Base-by-base conservation (phyloP, 495 filamentous ascomycete species). In the Penicillium argentinense region DNA sequence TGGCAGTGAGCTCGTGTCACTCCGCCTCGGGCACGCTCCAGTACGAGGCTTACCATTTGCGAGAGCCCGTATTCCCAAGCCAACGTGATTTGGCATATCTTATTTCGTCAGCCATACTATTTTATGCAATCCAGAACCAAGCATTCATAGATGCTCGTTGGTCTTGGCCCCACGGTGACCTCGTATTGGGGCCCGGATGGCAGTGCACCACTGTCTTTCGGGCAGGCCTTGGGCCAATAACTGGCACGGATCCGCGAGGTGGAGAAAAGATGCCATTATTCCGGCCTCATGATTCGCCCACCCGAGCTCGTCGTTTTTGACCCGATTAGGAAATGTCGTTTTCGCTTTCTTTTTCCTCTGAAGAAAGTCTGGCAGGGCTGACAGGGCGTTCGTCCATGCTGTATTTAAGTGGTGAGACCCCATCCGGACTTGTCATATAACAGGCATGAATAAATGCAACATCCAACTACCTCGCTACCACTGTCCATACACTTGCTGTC, bases 321-420 rank as follows among this genome's bases (percentile, higher is more conserved):
- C 48, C 53, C 48, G 27, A 56, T 40, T 14, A 36, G 49, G 53
- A 33, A 56, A 45, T 30, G 27, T 56, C 53, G 53, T 56, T 48
- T 52, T 56, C 48, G 53, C 53, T 56, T 56, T 38, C 43, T 22
- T n/a, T 44, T 16, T 24, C 22, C 5, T 16, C 2, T 7, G 2
- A 25, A 4, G 9, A n/a, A 32, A 7, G 9, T 8, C 17, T 33
- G 18, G 28, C 16, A 45, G 6, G 14, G 40, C 26, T 45, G 42
- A 41, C 9, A 36, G 8, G n/a, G 4, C n/a, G n/a, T 21, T n/a
- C 14, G 8, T 23, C 36, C 23, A 37, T 12, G 2, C 21, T 6
- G 3, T 28, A 49, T 43, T 36, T 36, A 36, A 36, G 17, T 18
- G 16, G 9, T 18, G 5, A 36, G 8, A 19, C 21, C 17, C 33